Percentiles rank a stretch among this genome's conserved stretches.
Evolutionary conservation across 2,329 filamentous ascomycete species (phyloP).

Genomic region (Helicocarpus griseus): DNA sequence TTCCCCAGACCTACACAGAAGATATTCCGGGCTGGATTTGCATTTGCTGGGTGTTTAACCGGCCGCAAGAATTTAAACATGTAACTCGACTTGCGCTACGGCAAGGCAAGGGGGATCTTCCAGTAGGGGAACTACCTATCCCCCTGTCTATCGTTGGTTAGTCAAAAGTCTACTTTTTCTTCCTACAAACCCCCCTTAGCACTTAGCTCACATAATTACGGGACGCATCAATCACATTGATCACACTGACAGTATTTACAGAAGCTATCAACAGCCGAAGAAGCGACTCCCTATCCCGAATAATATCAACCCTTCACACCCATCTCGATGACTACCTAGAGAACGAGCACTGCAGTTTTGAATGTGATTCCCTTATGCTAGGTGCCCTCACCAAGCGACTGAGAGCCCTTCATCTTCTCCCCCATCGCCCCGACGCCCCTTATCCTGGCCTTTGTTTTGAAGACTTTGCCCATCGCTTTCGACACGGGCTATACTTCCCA

Average conservation of each 20-base stretch:
- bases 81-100: constrained; percentile 11
- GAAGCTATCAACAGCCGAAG: constrained; percentile 12
- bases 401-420: constrained; percentile 9
- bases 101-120: constrained; percentile 8
- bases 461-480: constrained; percentile 12
- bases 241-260: background rate
- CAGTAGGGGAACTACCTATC: constrained; percentile 10
- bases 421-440: constrained; percentile 10
- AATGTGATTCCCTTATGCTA: constrained; percentile 14
- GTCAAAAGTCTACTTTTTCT: background rate
- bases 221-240: background rate
- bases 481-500: constrained; percentile 13
- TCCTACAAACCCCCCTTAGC: background rate
- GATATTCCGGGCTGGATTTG: constrained; percentile 13
- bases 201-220: background rate
- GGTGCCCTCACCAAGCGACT: constrained; percentile 12
- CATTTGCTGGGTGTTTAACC: constrained; percentile 13
- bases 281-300: constrained; percentile 7
- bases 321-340: constrained; percentile 12
- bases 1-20: constrained; percentile 10
- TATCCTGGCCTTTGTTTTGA: constrained; percentile 13
- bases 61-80: constrained; percentile 10
- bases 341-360: constrained; percentile 14
- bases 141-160: constrained; percentile 11
- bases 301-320: constrained; percentile 10